Base-by-base conservation (phyloP, 305 asterid species). In the Lippia alba region DNA sequence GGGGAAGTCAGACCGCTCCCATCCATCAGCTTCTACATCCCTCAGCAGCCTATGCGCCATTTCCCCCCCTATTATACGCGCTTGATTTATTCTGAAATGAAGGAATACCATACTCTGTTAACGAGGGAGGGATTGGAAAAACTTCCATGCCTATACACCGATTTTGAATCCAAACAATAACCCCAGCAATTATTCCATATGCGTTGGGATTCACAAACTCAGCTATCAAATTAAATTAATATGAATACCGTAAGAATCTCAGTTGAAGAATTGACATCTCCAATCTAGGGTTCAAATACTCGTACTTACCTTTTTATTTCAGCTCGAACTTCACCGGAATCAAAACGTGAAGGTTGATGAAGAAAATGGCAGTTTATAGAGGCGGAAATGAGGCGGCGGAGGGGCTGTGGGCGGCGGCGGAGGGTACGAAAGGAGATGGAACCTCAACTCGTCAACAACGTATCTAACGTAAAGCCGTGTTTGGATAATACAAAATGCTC, bases 1-100 rank as follows among this genome's bases (percentile, higher is more conserved):
- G 1, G 97, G 97, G 70, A 91, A 94, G 71, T 94, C 97, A 16
- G 98, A 83, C 39, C 96, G 83, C 75, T 91, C 98, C 97, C 97
- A 94, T 39, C 97, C 98, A 82, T 93, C 98, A 6, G 96, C 92
- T 79, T 89, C 98, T 4, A 78, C 96, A 74, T 93, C 90, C 73
- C 97, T 84, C 75, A 93, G 78, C 66, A 93, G 79, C 78, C 98
- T 84, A 77, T 91, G 98, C 6, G 96, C 98, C 98, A 93, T 93
- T 69, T 60, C 54, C 55, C 72, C 55, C 72, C 62, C 80, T 41
- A 48, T 66, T 66, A 54, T 24, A 60, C 33, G 19, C 12, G 8
- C 45, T 46, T 19, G 36, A 45, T 24, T 12, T 41, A 12, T 33
- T 53, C 76, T 70, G 77, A 63, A 66, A 8, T 11, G 33, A 50